phyloP scores from a whole-genome alignment of 2,329 filamentous ascomycete species.

The Seiridium unicorne region DNA sequence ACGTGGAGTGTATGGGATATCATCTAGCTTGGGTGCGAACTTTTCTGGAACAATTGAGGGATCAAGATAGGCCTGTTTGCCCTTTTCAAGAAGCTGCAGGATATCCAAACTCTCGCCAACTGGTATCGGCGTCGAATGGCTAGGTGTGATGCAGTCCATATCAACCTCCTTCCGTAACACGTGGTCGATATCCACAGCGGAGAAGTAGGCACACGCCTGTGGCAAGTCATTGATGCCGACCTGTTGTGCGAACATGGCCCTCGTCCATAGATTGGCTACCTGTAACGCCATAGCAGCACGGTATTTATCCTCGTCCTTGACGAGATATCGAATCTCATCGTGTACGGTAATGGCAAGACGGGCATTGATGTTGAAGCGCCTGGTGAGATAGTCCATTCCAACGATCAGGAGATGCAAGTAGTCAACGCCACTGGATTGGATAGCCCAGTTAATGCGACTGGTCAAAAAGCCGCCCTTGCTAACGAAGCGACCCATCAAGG shows the following conservation, averaged over 20 bases:
- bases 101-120: constrained; percentile 90
- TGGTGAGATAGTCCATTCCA: constrained; percentile 88
- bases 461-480: constrained; percentile 91
- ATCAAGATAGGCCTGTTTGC: constrained; percentile 67
- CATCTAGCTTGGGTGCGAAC: constrained; percentile 55
- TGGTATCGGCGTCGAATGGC: constrained; percentile 73
- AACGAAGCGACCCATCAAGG: constrained; percentile 83
- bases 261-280: constrained; percentile 92
- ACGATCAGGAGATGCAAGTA: constrained; percentile 94
- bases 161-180: constrained; percentile 98
- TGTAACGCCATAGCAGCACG: constrained; percentile 89
- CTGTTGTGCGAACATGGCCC: constrained; percentile 96
- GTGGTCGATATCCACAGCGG: constrained; percentile 89
- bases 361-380: constrained; percentile 80
- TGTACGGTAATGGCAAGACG: constrained; percentile 92
- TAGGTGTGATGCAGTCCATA: constrained; percentile 95
- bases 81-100: constrained; percentile 70
- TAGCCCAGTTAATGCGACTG: constrained; percentile 97
- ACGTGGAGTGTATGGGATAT: constrained; percentile 68
- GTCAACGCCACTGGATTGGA: constrained; percentile 95
- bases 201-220: constrained; percentile 93
- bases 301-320: constrained; percentile 82
- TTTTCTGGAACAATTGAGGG: constrained; percentile 54
- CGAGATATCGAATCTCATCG: constrained; percentile 94
- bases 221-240: constrained; percentile 94